Conservation (phyloP, 139 green algal species). For the Auxenochlorella protothecoides region DNA sequence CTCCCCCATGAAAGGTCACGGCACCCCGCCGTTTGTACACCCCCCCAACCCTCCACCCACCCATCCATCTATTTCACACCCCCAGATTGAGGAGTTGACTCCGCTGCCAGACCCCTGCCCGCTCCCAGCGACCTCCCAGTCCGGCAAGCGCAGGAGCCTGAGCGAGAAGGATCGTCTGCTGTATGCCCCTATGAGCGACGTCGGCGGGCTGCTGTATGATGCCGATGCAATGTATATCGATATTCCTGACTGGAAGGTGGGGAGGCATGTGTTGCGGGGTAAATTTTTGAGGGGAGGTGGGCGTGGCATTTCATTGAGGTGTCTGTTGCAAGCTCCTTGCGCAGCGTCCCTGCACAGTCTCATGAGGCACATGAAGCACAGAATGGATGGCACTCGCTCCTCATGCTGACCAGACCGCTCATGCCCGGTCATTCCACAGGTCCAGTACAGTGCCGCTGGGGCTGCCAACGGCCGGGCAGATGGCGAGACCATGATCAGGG, state of each 20-base stretch:
- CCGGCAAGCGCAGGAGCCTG: constrained; percentile 59
- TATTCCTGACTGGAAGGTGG: constrained; percentile 91
- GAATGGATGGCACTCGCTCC: too few species aligned
- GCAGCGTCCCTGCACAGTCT: neutral
- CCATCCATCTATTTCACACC: too few species aligned
- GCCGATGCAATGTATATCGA: constrained; percentile 96
- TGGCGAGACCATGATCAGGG: constrained; percentile 78
- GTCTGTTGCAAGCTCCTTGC: neutral
- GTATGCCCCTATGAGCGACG: constrained; percentile 94
- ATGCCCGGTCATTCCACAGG: constrained; percentile 14
- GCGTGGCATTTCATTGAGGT: neutral
- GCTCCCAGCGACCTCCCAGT: constrained; percentile 43
- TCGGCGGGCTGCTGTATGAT: constrained; percentile 94
- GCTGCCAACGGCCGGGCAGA: constrained; percentile 18
- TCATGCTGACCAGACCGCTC: neutral
- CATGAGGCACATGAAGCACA: too few species aligned
- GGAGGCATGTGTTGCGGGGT: neutral
- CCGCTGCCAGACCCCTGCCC: constrained; percentile 91
- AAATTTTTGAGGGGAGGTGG: neutral
- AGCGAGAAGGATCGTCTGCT: constrained; percentile 81
- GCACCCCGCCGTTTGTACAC: too few species aligned
- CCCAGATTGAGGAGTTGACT: constrained; percentile 49
- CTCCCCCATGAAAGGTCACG: too few species aligned
- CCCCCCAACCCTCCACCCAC: too few species aligned
- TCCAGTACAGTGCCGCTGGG: constrained; percentile 42